A percentile compares a stretch with the other conserved stretches of the same genome.
Evolutionary conservation across 768 basidiomycete species (phyloP).

Genomic region (Rhizopogon sp.): DNA sequence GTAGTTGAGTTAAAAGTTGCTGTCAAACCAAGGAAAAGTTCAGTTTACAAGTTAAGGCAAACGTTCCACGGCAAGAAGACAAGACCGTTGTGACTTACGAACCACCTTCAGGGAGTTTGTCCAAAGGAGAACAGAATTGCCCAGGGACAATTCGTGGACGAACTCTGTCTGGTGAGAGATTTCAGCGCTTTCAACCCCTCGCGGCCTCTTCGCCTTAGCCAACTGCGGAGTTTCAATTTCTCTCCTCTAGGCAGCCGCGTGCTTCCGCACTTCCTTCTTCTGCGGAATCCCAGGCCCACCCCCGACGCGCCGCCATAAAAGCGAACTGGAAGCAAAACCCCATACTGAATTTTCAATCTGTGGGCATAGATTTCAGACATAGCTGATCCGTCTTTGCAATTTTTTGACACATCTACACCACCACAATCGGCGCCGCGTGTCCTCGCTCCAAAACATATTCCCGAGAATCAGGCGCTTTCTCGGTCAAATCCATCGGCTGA

Average conservation of each 20-base stretch:
- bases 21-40: background rate
- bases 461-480: too few species aligned
- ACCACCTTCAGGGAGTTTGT: slow-evolving; percentile 5
- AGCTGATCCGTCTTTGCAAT: background rate
- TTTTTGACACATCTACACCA: too few species aligned
- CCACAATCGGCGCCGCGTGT: background rate
- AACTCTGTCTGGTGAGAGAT: slow-evolving; percentile 6
- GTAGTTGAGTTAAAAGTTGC: background rate
- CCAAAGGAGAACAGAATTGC: slow-evolving; percentile 1
- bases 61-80: slow-evolving; percentile 3
- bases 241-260: slow-evolving; percentile 1
- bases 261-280: background rate
- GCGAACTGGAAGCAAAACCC: background rate
- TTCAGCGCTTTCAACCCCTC: slow-evolving; percentile 3
- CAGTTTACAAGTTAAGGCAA: background rate
- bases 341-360: background rate
- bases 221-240: slow-evolving; percentile 9
- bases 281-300: background rate
- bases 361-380: too few species aligned
- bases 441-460: too few species aligned
- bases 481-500: too few species aligned
- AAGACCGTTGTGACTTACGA: background rate
- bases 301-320: background rate
- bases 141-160: slow-evolving; percentile 1
- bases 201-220: background rate